Conservation (phyloP, 1,284 basidiomycete species). For the Blastosporella zonata region DNA sequence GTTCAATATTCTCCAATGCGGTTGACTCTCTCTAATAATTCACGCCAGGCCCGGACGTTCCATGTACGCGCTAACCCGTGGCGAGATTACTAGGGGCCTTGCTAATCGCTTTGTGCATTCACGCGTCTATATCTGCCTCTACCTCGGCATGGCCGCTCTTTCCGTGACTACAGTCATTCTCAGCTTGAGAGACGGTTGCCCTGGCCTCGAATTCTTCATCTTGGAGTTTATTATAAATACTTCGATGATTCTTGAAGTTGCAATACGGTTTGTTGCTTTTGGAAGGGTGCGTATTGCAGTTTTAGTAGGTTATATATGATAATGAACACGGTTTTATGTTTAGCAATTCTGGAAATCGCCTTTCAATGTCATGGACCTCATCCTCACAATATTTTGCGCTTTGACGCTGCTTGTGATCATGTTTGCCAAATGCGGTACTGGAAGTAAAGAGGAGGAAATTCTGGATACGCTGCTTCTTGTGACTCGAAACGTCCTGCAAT, state of each 20-base stretch:
- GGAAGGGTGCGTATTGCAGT: slow-evolving; percentile 62
- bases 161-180: slow-evolving; percentile 91
- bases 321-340: neutral
- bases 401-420: slow-evolving; percentile 84
- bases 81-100: slow-evolving; percentile 76
- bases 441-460: slow-evolving; percentile 85
- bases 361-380: slow-evolving; percentile 85
- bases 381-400: slow-evolving; percentile 82
- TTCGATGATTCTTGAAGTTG: slow-evolving; percentile 91
- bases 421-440: slow-evolving; percentile 73
- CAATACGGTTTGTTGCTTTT: slow-evolving; percentile 85
- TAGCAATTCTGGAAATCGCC: slow-evolving; percentile 96
- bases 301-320: neutral
- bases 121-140: slow-evolving; percentile 77
- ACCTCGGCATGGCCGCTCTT: slow-evolving; percentile 85
- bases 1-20: slow-evolving; percentile 6
- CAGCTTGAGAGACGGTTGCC: slow-evolving; percentile 77
- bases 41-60: slow-evolving; percentile 62
- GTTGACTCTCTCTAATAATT: slow-evolving; percentile 4
- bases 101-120: slow-evolving; percentile 87
- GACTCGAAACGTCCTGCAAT: slow-evolving; percentile 88
- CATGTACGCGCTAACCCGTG: slow-evolving; percentile 75
- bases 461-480: slow-evolving; percentile 88
- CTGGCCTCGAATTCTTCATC: slow-evolving; percentile 81
- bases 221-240: slow-evolving; percentile 89